Conservation (phyloP, 345 rosid species). For the Lenwebbia sp. region DNA sequence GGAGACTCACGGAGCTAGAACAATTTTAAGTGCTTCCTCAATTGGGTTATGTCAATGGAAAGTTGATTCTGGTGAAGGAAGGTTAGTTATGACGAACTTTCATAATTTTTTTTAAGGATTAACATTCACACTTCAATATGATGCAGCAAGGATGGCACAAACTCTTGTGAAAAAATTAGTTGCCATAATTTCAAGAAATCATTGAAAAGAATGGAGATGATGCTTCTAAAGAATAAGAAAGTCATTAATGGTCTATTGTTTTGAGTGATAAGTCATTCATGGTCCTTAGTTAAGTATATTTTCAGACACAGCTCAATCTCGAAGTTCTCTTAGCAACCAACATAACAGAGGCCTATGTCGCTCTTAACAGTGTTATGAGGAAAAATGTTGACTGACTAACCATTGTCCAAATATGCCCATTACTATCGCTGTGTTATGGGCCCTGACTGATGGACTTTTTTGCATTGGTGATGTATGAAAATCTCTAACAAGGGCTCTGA, state of each 20-base stretch:
- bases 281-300: background rate
- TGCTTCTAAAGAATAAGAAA: background rate
- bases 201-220: background rate
- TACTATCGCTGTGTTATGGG: background rate
- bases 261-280: background rate
- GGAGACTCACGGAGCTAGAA: constrained; percentile 21
- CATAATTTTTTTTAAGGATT: background rate
- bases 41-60: constrained; percentile 73
- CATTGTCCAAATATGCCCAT: background rate
- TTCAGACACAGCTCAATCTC: background rate
- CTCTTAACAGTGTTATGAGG: background rate
- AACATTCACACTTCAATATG: background rate
- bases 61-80: constrained; percentile 34
- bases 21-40: constrained; percentile 74
- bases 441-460: background rate
- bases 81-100: constrained; percentile 26
- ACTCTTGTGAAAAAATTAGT: background rate
- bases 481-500: background rate
- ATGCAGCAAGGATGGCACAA: background rate
- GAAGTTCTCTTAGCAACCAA: background rate
- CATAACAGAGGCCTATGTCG: background rate
- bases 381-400: background rate
- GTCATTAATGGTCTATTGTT: background rate
- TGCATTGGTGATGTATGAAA: background rate
- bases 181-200: background rate